phyloP scores from a whole-genome alignment of 805 yeast genomes.

The Ogataea paraovalis region DNA sequence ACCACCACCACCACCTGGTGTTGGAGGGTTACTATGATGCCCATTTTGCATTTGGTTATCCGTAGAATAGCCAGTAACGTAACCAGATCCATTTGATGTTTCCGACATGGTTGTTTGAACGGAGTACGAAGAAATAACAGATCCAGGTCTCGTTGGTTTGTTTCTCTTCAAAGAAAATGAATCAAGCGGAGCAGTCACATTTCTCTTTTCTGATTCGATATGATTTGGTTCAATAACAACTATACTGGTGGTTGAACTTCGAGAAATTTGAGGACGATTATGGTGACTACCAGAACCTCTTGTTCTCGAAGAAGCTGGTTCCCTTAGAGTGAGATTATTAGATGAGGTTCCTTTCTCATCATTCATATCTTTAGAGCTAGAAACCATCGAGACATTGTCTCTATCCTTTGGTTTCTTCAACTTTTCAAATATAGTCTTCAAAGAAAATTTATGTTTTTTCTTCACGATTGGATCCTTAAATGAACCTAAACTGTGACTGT shows the following conservation, averaged over 20 bases:
- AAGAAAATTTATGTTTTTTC: conserved; percentile 10
- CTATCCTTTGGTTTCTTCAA: conserved; percentile 6
- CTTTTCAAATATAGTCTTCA: conserved; percentile 10
- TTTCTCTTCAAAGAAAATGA: conserved; percentile 12
- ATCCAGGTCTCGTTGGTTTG: conserved; percentile 41
- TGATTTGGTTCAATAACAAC: conserved; percentile 18
- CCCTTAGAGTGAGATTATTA: background rate
- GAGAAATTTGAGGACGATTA: background rate
- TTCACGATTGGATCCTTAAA: background rate
- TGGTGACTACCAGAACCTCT: background rate
- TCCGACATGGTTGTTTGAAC: conserved; percentile 48
- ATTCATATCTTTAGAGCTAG: background rate
- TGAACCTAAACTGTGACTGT: background rate
- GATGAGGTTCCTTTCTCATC: background rate
- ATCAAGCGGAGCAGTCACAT: conserved; percentile 8
- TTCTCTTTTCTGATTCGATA: conserved; percentile 5
- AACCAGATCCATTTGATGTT: conserved; percentile 42
- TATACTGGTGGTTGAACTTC: conserved; percentile 11
- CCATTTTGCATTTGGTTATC: conserved; percentile 19
- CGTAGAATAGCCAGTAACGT: conserved; percentile 34
- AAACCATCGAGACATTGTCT: conserved; percentile 1
- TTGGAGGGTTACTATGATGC: background rate
- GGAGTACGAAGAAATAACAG: conserved; percentile 49
- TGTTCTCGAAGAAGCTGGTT: background rate
- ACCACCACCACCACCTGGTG: conserved; percentile 1